phyloP scores from a whole-genome alignment of 768 basidiomycete species.

The Xerocomus potaroensis region DNA sequence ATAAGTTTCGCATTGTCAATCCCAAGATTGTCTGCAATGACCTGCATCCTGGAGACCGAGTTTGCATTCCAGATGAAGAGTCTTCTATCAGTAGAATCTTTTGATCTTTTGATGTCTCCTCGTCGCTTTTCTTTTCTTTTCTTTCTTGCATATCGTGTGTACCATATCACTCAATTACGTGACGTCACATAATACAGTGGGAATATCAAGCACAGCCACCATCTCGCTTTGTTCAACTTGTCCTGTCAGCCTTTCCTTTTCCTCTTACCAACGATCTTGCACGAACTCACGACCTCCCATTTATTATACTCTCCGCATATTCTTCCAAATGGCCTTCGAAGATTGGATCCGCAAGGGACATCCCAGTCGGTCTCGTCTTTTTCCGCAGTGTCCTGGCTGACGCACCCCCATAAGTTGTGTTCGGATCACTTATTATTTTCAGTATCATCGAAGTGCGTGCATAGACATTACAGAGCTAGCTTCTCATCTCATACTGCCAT shows the following conservation, averaged over 20 bases:
- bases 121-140: too few species aligned
- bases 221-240: slow-evolving; percentile 16
- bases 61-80: slow-evolving; percentile 52
- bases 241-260: slow-evolving; percentile 7
- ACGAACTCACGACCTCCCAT: slow-evolving; percentile 28
- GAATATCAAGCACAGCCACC: slow-evolving; percentile 21
- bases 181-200: slow-evolving; percentile 23
- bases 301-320: slow-evolving; percentile 12
- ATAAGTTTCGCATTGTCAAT: slow-evolving; percentile 50
- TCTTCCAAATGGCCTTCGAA: slow-evolving; percentile 34
- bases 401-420: slow-evolving; percentile 46
- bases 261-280: slow-evolving; percentile 15
- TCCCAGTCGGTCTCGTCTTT: slow-evolving; percentile 40
- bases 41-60: slow-evolving; percentile 53
- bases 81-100: slow-evolving; percentile 32
- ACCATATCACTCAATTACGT: slow-evolving; percentile 7
- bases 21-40: slow-evolving; percentile 50
- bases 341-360: slow-evolving; percentile 48
- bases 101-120: too few species aligned
- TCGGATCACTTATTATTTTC: slow-evolving; percentile 49
- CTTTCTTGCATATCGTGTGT: slow-evolving; percentile 19
- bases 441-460: slow-evolving; percentile 58
- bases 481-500: background rate
- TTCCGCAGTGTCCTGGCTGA: background rate
- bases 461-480: background rate